Evolutionary conservation across 2,329 filamentous ascomycete genomes (phyloP).

Genomic region (Paraphoma sp.): DNA sequence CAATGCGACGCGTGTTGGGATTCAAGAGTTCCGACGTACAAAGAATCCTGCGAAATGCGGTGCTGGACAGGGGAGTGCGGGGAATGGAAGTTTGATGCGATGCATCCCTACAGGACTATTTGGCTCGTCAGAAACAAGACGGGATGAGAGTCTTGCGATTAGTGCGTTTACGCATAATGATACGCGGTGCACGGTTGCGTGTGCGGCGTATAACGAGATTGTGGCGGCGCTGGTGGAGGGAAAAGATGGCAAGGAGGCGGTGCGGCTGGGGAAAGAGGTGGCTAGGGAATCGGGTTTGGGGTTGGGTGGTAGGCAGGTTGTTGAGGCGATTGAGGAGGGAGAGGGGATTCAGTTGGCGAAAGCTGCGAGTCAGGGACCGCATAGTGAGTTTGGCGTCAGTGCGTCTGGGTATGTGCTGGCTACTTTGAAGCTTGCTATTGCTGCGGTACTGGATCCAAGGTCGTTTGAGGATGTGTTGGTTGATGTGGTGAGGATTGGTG

Average conservation of each 20-base stretch:
- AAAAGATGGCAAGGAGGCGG: conserved; percentile 9
- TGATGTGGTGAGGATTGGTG: conserved; percentile 55
- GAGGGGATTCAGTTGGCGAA: background rate
- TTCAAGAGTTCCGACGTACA: conserved; percentile 36
- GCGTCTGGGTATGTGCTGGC: conserved; percentile 55
- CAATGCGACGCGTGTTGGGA: conserved; percentile 46
- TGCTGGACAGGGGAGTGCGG: conserved; percentile 49
- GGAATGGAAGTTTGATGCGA: conserved; percentile 58
- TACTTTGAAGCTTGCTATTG: conserved; percentile 51
- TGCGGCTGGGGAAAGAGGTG: conserved; percentile 4
- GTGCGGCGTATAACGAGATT: conserved; percentile 33
- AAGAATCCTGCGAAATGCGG: conserved; percentile 44
- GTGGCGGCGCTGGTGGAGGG: conserved; percentile 23
- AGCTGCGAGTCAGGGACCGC: background rate
- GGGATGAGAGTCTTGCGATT: conserved; percentile 31
- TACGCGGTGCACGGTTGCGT: conserved; percentile 24
- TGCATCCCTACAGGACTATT: conserved; percentile 57
- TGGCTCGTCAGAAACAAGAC: conserved; percentile 24
- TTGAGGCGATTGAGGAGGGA: background rate
- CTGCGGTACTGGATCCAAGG: conserved; percentile 52
- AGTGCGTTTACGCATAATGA: conserved; percentile 32
- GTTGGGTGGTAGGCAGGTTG: no score
- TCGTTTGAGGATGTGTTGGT: conserved; percentile 54
- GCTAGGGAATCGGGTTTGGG: background rate
- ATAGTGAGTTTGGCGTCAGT: conserved; percentile 1